Evolutionary conservation across 345 rosid species (phyloP).

Genomic region (Carallia brachiata): DNA sequence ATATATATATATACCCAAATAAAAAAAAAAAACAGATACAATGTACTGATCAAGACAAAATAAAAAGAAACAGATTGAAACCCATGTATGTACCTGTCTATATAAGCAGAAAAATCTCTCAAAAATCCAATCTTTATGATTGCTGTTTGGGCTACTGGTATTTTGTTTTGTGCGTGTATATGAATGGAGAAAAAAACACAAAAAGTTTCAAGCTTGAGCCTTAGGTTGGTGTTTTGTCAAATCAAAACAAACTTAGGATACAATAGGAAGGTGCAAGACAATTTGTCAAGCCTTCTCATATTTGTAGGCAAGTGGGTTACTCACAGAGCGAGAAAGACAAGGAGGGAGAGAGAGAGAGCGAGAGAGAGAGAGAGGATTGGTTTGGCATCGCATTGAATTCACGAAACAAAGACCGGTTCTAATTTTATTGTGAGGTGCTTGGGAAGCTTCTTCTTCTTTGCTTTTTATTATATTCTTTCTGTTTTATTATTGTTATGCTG

Average conservation of each 20-base stretch:
- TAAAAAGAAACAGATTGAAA: conserved; percentile 3
- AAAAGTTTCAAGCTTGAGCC: background rate
- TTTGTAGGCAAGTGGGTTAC: conserved; percentile 19
- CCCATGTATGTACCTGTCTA: conserved; percentile 32
- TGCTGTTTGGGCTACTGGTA: background rate
- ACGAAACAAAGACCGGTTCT: conserved; percentile 25
- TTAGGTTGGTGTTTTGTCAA: conserved; percentile 9
- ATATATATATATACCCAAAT: no score
- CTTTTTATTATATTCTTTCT: background rate
- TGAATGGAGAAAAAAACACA: background rate
- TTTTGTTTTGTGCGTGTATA: background rate
- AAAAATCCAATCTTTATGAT: background rate
- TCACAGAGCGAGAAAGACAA: conserved; percentile 11
- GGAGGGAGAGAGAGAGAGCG: conserved; percentile 10
- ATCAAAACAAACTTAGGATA: conserved; percentile 11
- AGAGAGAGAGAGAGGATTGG: conserved; percentile 10
- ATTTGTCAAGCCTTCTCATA: conserved; percentile 11
- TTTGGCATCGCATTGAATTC: conserved; percentile 41
- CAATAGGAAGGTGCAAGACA: conserved; percentile 24
- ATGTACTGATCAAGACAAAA: conserved; percentile 1
- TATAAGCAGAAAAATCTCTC: conserved; percentile 12
- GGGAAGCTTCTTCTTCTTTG: conserved; percentile 6
- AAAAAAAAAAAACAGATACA: background rate
- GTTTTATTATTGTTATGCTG: background rate
- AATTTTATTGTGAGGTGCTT: background rate